Evolutionary conservation across 208 protist species (phyloP).

Genomic region (Trichomonas vaginalis): DNA sequence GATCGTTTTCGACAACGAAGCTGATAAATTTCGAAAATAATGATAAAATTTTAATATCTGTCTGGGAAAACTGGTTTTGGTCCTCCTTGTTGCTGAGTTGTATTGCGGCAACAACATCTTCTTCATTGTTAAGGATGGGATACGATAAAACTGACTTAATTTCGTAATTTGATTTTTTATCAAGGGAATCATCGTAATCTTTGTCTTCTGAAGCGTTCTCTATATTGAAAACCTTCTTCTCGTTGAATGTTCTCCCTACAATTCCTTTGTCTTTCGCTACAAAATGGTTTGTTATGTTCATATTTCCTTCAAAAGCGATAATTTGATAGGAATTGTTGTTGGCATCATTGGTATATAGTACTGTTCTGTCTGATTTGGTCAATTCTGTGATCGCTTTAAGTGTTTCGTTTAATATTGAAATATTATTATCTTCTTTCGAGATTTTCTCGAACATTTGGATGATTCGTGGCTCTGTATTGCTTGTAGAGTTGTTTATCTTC

Average conservation of each 20-base stretch:
- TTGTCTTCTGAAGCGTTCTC: not conserved
- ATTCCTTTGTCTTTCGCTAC: not conserved
- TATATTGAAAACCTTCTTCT: not conserved
- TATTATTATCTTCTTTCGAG: not conserved
- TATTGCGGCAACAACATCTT: no score
- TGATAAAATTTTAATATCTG: not conserved
- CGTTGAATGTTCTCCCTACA: not conserved
- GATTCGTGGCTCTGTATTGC: not conserved
- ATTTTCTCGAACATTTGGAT: not conserved
- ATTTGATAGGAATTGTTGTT: not conserved
- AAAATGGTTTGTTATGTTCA: not conserved
- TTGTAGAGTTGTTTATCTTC: not conserved
- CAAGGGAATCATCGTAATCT: not conserved
- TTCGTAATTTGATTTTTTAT: no score
- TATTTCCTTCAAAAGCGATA: not conserved
- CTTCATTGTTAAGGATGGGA: no score
- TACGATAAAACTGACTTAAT: no score
- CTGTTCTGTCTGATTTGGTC: not conserved
- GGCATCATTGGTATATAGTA: not conserved
- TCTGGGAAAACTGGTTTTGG: not conserved
- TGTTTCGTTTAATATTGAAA: not conserved
- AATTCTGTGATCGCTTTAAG: not conserved
- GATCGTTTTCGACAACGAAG: not conserved
- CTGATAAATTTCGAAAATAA: not conserved
- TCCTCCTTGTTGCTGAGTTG: no score